Conservation (phyloP, 768 basidiomycete species). For the Porphyrellus cyaneotinctus region DNA sequence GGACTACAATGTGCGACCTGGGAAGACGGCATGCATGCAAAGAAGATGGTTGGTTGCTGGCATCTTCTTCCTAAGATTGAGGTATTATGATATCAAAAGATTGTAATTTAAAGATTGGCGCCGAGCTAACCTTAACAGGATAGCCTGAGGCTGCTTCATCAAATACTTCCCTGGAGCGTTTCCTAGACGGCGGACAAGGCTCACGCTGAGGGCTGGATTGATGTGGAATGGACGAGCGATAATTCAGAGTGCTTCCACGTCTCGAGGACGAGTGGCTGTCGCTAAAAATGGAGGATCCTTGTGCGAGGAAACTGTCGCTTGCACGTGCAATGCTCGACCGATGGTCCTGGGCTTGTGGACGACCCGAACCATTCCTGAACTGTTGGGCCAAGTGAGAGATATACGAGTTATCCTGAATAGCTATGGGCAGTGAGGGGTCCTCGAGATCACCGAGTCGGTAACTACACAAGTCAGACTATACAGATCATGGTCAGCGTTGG, state of each 20-base stretch:
- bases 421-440: conserved; percentile 4
- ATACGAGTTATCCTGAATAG: conserved; percentile 19
- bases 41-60: conserved; percentile 17
- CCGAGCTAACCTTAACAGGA: conserved; percentile 31
- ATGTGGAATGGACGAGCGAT: conserved; percentile 10
- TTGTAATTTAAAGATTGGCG: conserved; percentile 27
- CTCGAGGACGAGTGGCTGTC: conserved; percentile 20
- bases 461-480: conserved; percentile 16
- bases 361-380: conserved; percentile 13
- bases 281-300: conserved; percentile 30
- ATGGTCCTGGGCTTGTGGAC: conserved; percentile 29
- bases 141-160: conserved; percentile 26
- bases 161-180: conserved; percentile 31
- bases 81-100: conserved; percentile 20
- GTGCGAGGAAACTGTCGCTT: conserved; percentile 32
- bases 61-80: conserved; percentile 29
- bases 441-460: conserved; percentile 19
- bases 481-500: conserved; percentile 2
- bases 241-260: conserved; percentile 17
- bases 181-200: conserved; percentile 27
- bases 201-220: conserved; percentile 18
- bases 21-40: conserved; percentile 20
- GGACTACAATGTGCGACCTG: conserved; percentile 22
- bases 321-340: conserved; percentile 31
- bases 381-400: conserved; percentile 24